A percentile compares a stretch with the other conserved stretches of the same genome.
Conservation (phyloP, 1,284 basidiomycete species). For the Leccinum subrobustum region DNA sequence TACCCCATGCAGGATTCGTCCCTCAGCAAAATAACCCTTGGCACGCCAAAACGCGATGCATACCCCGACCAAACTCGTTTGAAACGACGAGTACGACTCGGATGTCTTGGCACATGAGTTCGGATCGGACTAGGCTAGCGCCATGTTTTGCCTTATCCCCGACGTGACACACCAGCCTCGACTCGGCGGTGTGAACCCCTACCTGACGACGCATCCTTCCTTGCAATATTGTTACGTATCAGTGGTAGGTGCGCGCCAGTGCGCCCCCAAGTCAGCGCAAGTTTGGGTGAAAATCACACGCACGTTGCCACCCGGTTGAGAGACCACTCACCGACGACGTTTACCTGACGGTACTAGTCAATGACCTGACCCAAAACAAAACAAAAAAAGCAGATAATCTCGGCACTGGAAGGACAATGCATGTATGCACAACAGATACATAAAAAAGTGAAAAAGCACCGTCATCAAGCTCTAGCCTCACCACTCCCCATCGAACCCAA, state of each 20-base stretch:
- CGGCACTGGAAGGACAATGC: not conserved
- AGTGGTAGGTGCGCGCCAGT: too few relatives aligned
- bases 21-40: not conserved
- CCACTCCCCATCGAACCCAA: constrained; percentile 84
- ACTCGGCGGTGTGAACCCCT: too few relatives aligned
- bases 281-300: not conserved
- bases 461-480: constrained; percentile 31
- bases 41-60: not conserved
- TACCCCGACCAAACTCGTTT: not conserved
- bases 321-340: not conserved
- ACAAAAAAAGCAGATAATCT: not conserved
- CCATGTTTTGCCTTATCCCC: too few relatives aligned
- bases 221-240: too few relatives aligned
- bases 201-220: too few relatives aligned
- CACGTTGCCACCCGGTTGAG: not conserved
- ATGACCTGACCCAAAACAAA: not conserved
- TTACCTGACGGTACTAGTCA: not conserved
- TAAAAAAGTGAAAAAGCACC: not conserved
- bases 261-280: not conserved
- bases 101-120: not conserved
- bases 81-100: not conserved
- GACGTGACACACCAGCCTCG: too few relatives aligned
- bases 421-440: not conserved
- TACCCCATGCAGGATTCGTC: not conserved
- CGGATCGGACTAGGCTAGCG: constrained; percentile 6